Evolutionary conservation across 805 yeast genomes (phyloP), one percentile per base, ranked within the genome.

Genomic region (Candida sonorensis): DNA sequence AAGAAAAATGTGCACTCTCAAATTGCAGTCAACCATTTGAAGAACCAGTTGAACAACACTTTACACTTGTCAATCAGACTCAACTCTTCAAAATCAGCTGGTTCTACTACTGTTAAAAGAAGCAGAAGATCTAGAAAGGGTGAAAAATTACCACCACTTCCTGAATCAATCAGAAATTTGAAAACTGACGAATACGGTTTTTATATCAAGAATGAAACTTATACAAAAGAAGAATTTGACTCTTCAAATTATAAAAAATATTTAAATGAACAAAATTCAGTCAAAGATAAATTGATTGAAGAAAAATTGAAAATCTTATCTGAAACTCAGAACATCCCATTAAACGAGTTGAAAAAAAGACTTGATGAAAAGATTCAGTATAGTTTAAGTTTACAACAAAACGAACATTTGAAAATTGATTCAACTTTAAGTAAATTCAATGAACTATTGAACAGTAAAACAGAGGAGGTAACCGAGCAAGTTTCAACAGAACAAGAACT

Each of bases 101-200:
- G n/a, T n/a, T n/a, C n/a, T n/a, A n/a, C n/a, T n/a, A n/a, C n/a
- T n/a, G n/a, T n/a, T n/a, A n/a, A n/a, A n/a, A n/a, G n/a, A n/a
- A n/a, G n/a, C n/a, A n/a, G n/a, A n/a, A n/a, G n/a, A n/a, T 28
- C 25, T 20, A n/a, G 10, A 4, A 16, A 17, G 4, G n/a, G 23
- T n/a, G 17, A 15, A 17, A 27, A 27, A 8, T 22, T 18, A 16
- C 17, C 32, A 8, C 27, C 33, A 23, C 17, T 33, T 10, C 24
- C 33, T 7, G 32, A 36, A 20, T 35, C 38, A 9, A 17, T 42
- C 19, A 27, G 28, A 12, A 36, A 37, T 16, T 32, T 35, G 17
- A 52, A 49, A 10, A 24, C 44, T 15, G 51, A 52, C 27, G 44
- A 48, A 14, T 36, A 49, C 3, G 57, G 56, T 22, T 34, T 39